These are phyloP conservation scores for Blepharisma stoltei DNA, from an alignment of 73 alveolate species.

Conservation along the genomic window DNA sequence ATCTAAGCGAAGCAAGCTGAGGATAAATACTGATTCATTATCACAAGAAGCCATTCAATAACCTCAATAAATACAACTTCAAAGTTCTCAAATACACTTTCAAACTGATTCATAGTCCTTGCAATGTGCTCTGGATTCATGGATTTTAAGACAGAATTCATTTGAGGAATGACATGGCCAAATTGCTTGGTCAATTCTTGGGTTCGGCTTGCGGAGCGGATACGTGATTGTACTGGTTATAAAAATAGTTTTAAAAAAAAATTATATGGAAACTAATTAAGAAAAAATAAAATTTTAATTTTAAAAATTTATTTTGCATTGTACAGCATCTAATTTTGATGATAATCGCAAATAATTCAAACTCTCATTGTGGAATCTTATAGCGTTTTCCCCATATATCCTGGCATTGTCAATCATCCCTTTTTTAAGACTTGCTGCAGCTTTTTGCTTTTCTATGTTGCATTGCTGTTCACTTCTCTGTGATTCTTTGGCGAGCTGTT, in stretches of 20 bases:
- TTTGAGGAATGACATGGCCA: not conserved
- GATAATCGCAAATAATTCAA: not conserved
- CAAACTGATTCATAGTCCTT: not conserved
- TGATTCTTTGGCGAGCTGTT: not conserved
- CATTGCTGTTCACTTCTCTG: not conserved
- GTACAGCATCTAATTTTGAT: not conserved
- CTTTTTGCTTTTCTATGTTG: not conserved
- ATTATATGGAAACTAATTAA: no score
- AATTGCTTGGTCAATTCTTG: not conserved
- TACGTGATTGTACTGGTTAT: no score
- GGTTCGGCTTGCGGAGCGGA: not conserved
- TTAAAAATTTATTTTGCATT: no score
- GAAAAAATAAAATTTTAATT: no score
- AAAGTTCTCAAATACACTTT: not conserved
- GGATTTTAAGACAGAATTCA: not conserved
- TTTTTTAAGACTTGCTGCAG: not conserved
- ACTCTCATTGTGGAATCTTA: not conserved
- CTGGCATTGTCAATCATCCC: constrained; percentile 5
- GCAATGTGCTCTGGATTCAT: constrained; percentile 2
- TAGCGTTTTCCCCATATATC: not conserved
- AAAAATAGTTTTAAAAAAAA: no score
- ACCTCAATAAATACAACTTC: no score
- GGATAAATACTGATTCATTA: no score
- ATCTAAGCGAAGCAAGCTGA: no score
- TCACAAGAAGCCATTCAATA: no score